These are phyloP conservation scores for Andrographis paniculata DNA, from an alignment of 305 asterid species.

Conservation along the genomic window DNA sequence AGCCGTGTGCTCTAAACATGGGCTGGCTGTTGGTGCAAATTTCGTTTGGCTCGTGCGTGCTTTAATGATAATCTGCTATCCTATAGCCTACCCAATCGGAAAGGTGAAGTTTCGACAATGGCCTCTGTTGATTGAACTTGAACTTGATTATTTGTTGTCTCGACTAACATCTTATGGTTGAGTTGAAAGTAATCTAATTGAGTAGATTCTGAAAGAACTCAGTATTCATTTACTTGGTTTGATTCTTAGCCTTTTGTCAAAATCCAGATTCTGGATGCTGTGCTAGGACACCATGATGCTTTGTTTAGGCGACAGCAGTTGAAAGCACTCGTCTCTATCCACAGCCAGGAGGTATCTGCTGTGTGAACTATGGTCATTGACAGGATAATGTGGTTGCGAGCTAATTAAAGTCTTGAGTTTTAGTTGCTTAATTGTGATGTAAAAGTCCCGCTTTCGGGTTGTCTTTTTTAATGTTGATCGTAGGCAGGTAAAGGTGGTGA, in stretches of 20 bases:
- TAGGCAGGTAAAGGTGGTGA: constrained; percentile 99
- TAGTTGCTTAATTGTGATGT: no score
- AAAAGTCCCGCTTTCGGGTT: not conserved
- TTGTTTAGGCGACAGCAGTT: constrained; percentile 87
- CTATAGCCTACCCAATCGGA: constrained; percentile 85
- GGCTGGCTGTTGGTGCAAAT: constrained; percentile 93
- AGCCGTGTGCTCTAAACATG: constrained; percentile 83
- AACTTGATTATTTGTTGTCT: not conserved
- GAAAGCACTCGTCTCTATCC: constrained; percentile 93
- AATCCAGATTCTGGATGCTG: constrained; percentile 67
- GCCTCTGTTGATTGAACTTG: no score
- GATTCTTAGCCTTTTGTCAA: constrained; percentile 5
- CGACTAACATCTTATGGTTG: not conserved
- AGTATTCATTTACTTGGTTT: constrained; percentile 2
- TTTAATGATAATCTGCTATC: constrained; percentile 80
- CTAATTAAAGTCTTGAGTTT: not conserved
- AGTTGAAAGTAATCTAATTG: not conserved
- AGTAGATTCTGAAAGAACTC: not conserved
- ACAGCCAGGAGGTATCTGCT: constrained; percentile 65
- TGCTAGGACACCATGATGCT: constrained; percentile 77
- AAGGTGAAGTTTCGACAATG: constrained; percentile 36
- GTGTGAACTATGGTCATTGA: constrained; percentile 2
- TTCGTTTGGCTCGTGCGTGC: constrained; percentile 82
- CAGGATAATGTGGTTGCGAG: not conserved
- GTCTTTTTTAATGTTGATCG: constrained; percentile 12